These are phyloP conservation scores for Neofusicoccum umdonicola DNA, from an alignment of 2,329 filamentous ascomycete species.

Conservation along the genomic window DNA sequence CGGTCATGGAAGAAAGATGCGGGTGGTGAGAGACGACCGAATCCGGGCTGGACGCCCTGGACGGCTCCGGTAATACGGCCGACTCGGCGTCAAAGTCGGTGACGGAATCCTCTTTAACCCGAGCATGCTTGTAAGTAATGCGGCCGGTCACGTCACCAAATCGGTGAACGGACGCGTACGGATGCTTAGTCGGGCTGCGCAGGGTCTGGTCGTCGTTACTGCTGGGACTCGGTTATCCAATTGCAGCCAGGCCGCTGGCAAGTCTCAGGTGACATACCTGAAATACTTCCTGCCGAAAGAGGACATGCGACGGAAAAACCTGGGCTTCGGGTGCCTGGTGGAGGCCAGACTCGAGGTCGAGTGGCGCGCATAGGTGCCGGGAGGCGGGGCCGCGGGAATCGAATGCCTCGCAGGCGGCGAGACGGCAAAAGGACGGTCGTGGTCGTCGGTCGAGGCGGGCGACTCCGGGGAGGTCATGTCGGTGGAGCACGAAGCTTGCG, in stretches of 20 bases:
- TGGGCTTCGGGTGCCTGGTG: slow-evolving; percentile 2
- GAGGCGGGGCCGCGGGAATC: not conserved
- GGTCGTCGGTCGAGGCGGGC: slow-evolving; percentile 6
- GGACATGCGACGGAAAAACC: slow-evolving; percentile 8
- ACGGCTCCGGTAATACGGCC: slow-evolving; percentile 1
- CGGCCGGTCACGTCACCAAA: slow-evolving; percentile 10
- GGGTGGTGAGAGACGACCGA: slow-evolving; percentile 13
- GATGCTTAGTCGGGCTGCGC: not conserved
- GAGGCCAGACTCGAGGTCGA: slow-evolving; percentile 4
- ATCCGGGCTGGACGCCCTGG: slow-evolving; percentile 11
- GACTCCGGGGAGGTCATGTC: slow-evolving; percentile 16
- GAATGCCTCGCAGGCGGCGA: slow-evolving; percentile 1
- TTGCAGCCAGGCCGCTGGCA: not conserved
- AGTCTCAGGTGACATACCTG: not conserved
- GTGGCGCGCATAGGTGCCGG: not conserved
- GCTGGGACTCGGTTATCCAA: not conserved
- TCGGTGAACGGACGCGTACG: not conserved
- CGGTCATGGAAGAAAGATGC: not conserved
- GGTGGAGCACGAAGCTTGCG: slow-evolving; percentile 15
- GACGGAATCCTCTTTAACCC: slow-evolving; percentile 11
- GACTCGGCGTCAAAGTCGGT: slow-evolving; percentile 9
- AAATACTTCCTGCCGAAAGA: slow-evolving; percentile 5
- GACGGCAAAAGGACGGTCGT: not conserved
- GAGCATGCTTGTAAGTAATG: slow-evolving; percentile 9
- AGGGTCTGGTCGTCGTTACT: not conserved